phyloP scores from a whole-genome alignment of 345 rosid species.

The Capsella bursapastoris region DNA sequence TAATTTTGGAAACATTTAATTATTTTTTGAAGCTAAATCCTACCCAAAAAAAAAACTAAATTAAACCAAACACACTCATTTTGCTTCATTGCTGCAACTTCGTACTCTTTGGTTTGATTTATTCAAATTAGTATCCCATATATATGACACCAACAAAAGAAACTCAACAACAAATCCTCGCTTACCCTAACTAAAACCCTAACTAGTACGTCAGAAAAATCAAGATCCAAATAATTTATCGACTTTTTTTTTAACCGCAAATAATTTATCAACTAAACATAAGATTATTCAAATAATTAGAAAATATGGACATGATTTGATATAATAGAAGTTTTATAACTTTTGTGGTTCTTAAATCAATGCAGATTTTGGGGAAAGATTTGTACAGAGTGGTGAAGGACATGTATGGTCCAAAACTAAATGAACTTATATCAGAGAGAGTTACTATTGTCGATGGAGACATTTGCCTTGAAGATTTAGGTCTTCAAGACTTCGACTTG shows the following conservation, averaged over 20 bases:
- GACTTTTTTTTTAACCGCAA: too few relatives aligned
- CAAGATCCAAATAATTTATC: too few relatives aligned
- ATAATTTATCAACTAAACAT: too few relatives aligned
- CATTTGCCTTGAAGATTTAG: conserved; percentile 32
- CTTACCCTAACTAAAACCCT: too few relatives aligned
- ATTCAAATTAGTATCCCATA: neutral
- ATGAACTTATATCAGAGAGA: conserved; percentile 19
- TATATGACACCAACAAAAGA: neutral
- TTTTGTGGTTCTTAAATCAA: neutral
- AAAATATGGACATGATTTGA: neutral
- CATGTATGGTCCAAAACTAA: conserved; percentile 37
- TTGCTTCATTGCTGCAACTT: too few relatives aligned
- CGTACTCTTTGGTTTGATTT: neutral
- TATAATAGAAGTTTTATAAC: neutral
- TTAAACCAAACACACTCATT: neutral
- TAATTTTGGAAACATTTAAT: too few relatives aligned
- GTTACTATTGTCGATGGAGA: conserved; percentile 39
- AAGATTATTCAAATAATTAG: too few relatives aligned
- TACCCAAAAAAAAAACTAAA: neutral
- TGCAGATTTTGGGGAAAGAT: conserved; percentile 38
- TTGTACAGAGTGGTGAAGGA: conserved; percentile 40
- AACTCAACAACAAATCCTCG: neutral
- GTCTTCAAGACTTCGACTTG: conserved; percentile 33
- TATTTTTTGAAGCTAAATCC: neutral
- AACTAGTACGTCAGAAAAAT: too few relatives aligned